Evolutionary conservation across 2,329 filamentous ascomycete species (phyloP).

Genomic region (Tolypocladium inflatum): DNA sequence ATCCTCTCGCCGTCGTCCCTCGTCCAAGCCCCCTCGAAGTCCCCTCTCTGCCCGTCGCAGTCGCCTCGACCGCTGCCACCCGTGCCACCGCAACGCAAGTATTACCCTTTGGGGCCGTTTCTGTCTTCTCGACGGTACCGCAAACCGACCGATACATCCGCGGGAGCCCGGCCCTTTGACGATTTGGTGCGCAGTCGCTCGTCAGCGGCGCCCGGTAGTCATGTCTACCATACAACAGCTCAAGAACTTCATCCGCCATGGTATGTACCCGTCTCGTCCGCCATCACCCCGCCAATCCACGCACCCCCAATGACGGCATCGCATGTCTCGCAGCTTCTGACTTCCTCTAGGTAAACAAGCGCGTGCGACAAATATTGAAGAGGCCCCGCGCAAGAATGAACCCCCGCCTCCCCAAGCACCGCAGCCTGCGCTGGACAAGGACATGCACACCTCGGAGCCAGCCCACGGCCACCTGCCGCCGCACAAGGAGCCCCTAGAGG

Average conservation of each 20-base stretch:
- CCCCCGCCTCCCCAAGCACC: conserved; percentile 37
- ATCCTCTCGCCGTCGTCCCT: not conserved
- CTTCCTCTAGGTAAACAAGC: conserved; percentile 70
- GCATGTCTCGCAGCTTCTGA: not conserved
- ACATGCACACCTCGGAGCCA: conserved; percentile 41
- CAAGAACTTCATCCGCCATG: conserved; percentile 97
- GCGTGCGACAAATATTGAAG: conserved; percentile 49
- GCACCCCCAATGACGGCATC: conserved; percentile 5
- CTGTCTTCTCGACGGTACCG: not conserved
- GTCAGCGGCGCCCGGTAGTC: conserved; percentile 11
- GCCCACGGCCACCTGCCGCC: conserved; percentile 22
- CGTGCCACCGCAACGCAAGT: not conserved
- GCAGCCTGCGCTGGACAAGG: conserved; percentile 44
- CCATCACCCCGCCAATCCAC: not conserved
- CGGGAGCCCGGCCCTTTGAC: not conserved
- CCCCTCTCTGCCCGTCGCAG: not conserved
- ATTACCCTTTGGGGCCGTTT: not conserved
- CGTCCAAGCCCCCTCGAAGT: not conserved
- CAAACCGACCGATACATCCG: not conserved
- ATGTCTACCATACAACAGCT: conserved; percentile 83
- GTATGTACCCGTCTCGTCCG: conserved; percentile 26
- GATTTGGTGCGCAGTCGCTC: conserved; percentile 7
- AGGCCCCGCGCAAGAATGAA: conserved; percentile 43
- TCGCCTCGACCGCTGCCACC: not conserved
- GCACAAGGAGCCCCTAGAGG: conserved; percentile 41